Conservation (phyloP, 1,284 basidiomycete species). For the Malassezia pachydermatis region DNA sequence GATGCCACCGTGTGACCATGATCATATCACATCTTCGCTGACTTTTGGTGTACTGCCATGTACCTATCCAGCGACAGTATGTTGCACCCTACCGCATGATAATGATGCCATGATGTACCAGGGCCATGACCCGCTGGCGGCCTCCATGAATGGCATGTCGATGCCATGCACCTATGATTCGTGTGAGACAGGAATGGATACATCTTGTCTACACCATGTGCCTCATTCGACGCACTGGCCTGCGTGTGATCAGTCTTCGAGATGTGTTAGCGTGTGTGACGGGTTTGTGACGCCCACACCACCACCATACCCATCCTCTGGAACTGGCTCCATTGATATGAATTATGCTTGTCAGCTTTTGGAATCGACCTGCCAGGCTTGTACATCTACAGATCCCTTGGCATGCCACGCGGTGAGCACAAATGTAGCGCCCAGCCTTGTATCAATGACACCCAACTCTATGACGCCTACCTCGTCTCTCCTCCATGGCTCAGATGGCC, state of each 20-base stretch:
- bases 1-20: conserved; percentile 6
- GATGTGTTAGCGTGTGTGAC: conserved; percentile 14
- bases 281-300: conserved; percentile 5
- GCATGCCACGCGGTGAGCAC: not conserved
- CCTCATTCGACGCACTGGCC: not conserved
- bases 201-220: not conserved
- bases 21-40: not conserved
- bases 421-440: not conserved
- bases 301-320: not conserved
- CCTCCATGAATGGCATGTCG: not conserved
- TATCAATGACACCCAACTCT: not conserved
- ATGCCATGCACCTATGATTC: not conserved
- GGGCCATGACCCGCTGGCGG: not conserved
- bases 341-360: not conserved
- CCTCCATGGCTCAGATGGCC: not conserved
- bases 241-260: not conserved
- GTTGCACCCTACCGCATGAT: not conserved
- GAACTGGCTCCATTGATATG: not conserved
- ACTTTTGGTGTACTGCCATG: conserved; percentile 5
- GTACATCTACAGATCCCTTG: not conserved
- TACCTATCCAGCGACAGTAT: not conserved
- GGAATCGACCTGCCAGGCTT: not conserved
- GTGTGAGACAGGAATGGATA: not conserved
- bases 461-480: not conserved
- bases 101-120: too few relatives aligned